A percentile compares a stretch with the other conserved stretches of the same genome.
Evolutionary conservation across 192 early-diverging fungal genomes (phyloP).

Genomic region (Backusella circina): DNA sequence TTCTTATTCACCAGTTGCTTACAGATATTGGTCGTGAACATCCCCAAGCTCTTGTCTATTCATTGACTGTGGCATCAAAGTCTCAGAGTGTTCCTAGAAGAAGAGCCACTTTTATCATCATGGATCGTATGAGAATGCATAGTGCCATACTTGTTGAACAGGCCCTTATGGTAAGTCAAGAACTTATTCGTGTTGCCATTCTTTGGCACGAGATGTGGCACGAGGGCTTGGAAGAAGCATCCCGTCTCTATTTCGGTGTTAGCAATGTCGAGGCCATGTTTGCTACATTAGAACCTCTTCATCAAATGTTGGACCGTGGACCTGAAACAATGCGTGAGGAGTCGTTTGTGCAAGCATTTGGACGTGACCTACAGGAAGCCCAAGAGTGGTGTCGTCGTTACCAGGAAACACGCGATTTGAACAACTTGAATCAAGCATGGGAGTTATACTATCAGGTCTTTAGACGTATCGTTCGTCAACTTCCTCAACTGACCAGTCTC

Average conservation of each 20-base stretch:
- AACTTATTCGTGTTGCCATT: conserved; percentile 95
- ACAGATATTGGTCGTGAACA: conserved; percentile 89
- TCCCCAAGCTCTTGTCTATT: conserved; percentile 97
- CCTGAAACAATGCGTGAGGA: conserved; percentile 89
- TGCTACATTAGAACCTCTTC: conserved; percentile 77
- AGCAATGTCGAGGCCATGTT: conserved; percentile 89
- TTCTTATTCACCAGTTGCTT: conserved; percentile 84
- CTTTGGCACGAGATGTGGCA: conserved; percentile 98
- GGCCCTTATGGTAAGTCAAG: conserved; percentile 91
- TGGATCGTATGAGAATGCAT: conserved; percentile 89
- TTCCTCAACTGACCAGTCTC: conserved; percentile 76
- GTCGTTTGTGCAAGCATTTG: conserved; percentile 89
- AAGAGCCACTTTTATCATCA: conserved; percentile 76
- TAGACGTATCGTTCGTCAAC: conserved; percentile 74
- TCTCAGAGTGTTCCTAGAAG: conserved; percentile 75
- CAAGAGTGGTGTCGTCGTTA: conserved; percentile 82
- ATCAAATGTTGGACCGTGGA: conserved; percentile 81
- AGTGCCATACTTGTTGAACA: conserved; percentile 85
- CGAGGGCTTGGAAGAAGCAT: conserved; percentile 88
- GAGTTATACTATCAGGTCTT: conserved; percentile 87
- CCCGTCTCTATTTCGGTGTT: conserved; percentile 70
- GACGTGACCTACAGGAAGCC: conserved; percentile 81
- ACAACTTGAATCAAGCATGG: conserved; percentile 92
- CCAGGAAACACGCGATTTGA: conserved; percentile 67
- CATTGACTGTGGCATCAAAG: conserved; percentile 93